Evolutionary conservation across 1,284 basidiomycete genomes (phyloP).

Genomic region (Xerocomus tenax): DNA sequence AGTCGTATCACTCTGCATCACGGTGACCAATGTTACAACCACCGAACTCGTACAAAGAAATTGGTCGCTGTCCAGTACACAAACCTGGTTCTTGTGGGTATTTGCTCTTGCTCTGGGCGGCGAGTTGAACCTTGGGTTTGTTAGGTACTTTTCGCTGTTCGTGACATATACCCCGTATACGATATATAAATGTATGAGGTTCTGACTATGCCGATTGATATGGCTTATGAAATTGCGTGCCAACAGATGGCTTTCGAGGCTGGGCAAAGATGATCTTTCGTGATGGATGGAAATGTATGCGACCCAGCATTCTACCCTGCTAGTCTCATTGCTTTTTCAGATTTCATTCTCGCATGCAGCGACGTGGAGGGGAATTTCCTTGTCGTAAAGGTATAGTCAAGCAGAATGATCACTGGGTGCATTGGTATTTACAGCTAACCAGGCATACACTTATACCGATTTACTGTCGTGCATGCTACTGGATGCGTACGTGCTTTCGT

Average conservation of each 20-base stretch:
- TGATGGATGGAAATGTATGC: conserved; percentile 80
- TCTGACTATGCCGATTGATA: background rate
- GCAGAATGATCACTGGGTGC: background rate
- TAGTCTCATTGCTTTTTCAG: conserved; percentile 32
- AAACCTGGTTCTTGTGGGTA: conserved; percentile 71
- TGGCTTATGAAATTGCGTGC: conserved; percentile 3
- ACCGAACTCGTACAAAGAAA: conserved; percentile 62
- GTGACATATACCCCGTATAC: conserved; percentile 76
- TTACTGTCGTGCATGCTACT: conserved; percentile 80
- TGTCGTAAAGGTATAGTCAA: conserved; percentile 54
- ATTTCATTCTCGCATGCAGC: conserved; percentile 66
- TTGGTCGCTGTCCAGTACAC: conserved; percentile 72
- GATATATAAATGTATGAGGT: conserved; percentile 62
- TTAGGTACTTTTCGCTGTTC: conserved; percentile 71
- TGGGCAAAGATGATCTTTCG: conserved; percentile 63
- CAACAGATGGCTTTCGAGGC: conserved; percentile 64
- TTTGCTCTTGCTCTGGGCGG: background rate
- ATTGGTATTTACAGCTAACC: conserved; percentile 1
- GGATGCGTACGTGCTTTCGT: conserved; percentile 52
- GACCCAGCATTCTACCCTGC: background rate
- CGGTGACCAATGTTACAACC: conserved; percentile 76
- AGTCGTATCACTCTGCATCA: conserved; percentile 74
- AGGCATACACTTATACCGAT: conserved; percentile 81
- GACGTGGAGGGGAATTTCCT: conserved; percentile 83
- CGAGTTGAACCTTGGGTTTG: conserved; percentile 1